Evolutionary conservation across 768 basidiomycete species (phyloP), one percentile per base, ranked within the genome.

Genomic region (Roridomyces roridus): DNA sequence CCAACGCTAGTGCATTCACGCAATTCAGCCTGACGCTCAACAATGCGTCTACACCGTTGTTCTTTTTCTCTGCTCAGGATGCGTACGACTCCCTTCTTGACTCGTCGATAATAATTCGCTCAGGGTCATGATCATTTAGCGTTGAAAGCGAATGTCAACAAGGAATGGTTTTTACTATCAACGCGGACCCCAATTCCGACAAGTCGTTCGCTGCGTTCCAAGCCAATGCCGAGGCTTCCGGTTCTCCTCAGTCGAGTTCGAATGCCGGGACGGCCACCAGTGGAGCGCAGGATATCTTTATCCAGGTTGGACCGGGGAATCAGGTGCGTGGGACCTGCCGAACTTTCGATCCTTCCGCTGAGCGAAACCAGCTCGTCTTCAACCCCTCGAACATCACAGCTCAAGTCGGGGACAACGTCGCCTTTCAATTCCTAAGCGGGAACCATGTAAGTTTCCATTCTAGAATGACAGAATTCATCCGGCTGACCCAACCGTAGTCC

Each of bases 151-250:
- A 82, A 66, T 85, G 83, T 67, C 51, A 65, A 24, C 26, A 55
- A 14, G 82, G 82, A 46, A 83, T 83, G 83, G 84, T 85, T 24
- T 84, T 85, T 68, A 77, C 81, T 31, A 67, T 84, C 51, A 83
- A 83, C 72, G 31, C 31, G 1, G 23, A 11, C 15, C 80, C 82
- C 17, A 81, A 77, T 15, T 69, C 73, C 20, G 69, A 72, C 8
- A 79, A 77, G 68, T 78, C 75, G 12, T 81, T 75, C 58, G 73
- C 66, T 0, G 63, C 66, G 9, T 81, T 80, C 77, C 40, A 72
- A 67, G 67, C 67, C 43, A 65, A 65, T 21, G 71, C 74, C 24
- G 60, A 67, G 43, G 68, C 65, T n/a, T n/a, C n/a, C n/a, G n/a
- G n/a, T n/a, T n/a, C n/a, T n/a, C n/a, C n/a, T n/a, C n/a, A n/a